Percentiles rank a stretch among this genome's conserved stretches.
These are phyloP conservation scores for Cornus kousa DNA, from an alignment of 148 eudicot species.

Conservation along the genomic window DNA sequence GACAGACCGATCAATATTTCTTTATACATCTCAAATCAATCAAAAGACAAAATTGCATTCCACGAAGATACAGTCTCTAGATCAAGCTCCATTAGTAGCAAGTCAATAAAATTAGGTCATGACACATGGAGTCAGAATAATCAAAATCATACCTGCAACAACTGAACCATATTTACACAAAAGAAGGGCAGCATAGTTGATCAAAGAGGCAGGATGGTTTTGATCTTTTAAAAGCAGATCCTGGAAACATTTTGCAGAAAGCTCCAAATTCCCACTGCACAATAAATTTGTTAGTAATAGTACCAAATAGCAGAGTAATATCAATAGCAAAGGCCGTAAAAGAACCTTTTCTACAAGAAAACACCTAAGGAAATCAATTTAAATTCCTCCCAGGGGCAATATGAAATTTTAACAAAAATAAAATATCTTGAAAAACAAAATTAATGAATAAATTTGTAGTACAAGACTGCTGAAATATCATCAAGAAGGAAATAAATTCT, in stretches of 20 bases:
- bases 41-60: not conserved
- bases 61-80: not conserved
- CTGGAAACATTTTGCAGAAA: conserved; percentile 76
- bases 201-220: conserved; percentile 81
- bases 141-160: conserved; percentile 63
- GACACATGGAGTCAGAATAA: conserved; percentile 12
- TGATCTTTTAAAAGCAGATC: conserved; percentile 83
- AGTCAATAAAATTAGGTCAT: not conserved
- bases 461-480: not conserved
- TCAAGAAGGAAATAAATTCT: not conserved
- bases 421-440: not conserved
- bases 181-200: conserved; percentile 84
- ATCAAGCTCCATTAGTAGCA: not conserved
- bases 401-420: not conserved
- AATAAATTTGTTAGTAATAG: conserved; percentile 15
- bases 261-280: conserved; percentile 84
- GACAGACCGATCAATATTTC: conserved; percentile 4
- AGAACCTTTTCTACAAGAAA: not conserved
- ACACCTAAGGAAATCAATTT: not conserved
- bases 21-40: not conserved
- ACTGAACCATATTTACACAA: conserved; percentile 83
- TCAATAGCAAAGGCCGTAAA: conserved; percentile 5
- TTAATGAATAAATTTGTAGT: not conserved
- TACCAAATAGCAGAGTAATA: conserved; percentile 12
- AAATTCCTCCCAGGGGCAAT: not conserved